Base-by-base conservation (phyloP, 2,329 filamentous ascomycete species). In the Neofusicoccum kwambonambiense region DNA sequence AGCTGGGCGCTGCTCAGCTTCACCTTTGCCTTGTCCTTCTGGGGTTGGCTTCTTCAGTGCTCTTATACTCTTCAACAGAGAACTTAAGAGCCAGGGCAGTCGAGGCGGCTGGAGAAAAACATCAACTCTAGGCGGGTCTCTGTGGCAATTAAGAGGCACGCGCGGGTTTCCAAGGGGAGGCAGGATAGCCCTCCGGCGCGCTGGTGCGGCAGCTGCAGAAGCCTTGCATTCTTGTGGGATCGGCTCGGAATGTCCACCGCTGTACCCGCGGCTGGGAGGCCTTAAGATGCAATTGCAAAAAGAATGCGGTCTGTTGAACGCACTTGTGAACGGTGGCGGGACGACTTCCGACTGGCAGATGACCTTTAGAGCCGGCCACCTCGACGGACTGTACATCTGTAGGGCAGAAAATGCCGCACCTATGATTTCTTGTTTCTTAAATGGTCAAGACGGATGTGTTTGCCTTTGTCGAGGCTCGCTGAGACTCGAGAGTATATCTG, bases 1-100 rank as follows among this genome's bases (percentile, higher is more conserved):
- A 63, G 61, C 49, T 19, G 22, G 39, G 39, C 39, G 42, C 61
- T 63, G 61, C 61, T 63, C 49, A 37, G 61, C 58, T 62, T 51
- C 58, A 42, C 45, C 41, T 63, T 37, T 54, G 27, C 61, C 39
- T 54, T 63, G 49, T 49, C 41, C 47, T 44, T 42, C 22, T 44
- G 19, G 3, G 15, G 15, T 35, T 44, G 49, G 50, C 37, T 44
- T 45, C 17, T 17, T 9, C 13, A 12, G 39, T 12, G n/a, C 27
- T 63, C 61, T 62, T 62, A 44, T 62, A 52, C 15, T 44, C 34
- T 35, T 12, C 13, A 15, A 42, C 12, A 34, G 42, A 39, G 58
- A 12, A n/a, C 19, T 34, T 12, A 7, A 52, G 60, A 42, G 47
- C 17, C 37, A 22, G 42, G 17, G 37, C n/a, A 54, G n/a, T 15